Evolutionary conservation across 371 early-diverging fungal genomes (phyloP).

Genomic region (Apophysomyces variabilis): DNA sequence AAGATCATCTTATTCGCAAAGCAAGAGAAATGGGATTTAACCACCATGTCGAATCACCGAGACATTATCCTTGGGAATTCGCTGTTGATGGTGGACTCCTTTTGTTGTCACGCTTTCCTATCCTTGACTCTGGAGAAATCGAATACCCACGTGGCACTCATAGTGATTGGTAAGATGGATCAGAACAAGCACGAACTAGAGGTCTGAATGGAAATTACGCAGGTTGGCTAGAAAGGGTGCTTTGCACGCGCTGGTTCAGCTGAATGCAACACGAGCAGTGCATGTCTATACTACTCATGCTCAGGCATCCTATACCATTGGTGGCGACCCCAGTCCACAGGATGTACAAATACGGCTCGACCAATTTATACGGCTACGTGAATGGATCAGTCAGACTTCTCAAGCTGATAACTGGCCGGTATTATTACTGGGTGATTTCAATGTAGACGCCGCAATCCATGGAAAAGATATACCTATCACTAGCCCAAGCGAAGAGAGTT

Average conservation of each 20-base stretch:
- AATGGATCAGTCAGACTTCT: constrained; percentile 60
- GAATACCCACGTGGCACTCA: constrained; percentile 72
- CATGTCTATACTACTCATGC: constrained; percentile 86
- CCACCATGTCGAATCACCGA: constrained; percentile 57
- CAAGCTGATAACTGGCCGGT: constrained; percentile 49
- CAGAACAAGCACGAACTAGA: not conserved
- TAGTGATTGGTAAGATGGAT: constrained; percentile 63
- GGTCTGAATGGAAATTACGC: not conserved
- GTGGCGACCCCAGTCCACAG: constrained; percentile 45
- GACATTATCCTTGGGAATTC: constrained; percentile 63
- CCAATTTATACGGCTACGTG: constrained; percentile 65
- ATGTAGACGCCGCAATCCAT: constrained; percentile 71
- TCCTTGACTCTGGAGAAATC: constrained; percentile 56
- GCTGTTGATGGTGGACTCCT: constrained; percentile 84
- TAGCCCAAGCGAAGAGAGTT: constrained; percentile 36
- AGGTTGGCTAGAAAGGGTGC: constrained; percentile 79
- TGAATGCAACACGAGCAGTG: constrained; percentile 50
- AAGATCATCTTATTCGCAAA: constrained; percentile 52
- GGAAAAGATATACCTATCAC: constrained; percentile 17
- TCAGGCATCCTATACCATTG: constrained; percentile 71
- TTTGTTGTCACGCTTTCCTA: constrained; percentile 73
- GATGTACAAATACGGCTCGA: constrained; percentile 59
- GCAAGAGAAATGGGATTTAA: constrained; percentile 73
- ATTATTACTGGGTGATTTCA: constrained; percentile 76
- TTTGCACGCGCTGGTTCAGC: constrained; percentile 70